These are phyloP conservation scores for Hydrangea macrophylla DNA, from an alignment of 148 eudicot species.

Conservation along the genomic window DNA sequence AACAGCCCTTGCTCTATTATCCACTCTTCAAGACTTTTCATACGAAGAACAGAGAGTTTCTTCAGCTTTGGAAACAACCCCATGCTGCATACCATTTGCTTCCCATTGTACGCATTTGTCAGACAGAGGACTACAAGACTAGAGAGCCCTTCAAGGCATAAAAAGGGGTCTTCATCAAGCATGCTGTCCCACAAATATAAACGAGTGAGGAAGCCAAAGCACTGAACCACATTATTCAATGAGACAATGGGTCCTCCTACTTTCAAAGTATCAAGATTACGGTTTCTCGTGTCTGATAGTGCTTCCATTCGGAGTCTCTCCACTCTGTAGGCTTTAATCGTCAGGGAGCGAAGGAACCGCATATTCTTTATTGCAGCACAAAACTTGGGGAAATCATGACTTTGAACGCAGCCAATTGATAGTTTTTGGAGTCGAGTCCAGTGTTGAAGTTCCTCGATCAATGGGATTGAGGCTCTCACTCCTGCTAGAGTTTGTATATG, in stretches of 20 bases:
- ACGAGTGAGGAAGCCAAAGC: neutral
- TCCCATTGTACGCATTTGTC: neutral
- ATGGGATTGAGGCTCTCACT: neutral
- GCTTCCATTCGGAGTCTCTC: neutral
- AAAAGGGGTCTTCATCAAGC: neutral
- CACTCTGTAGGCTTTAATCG: neutral
- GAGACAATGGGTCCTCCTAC: neutral
- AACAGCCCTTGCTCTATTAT: neutral
- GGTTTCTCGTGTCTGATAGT: neutral
- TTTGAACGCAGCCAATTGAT: neutral
- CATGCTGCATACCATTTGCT: neutral
- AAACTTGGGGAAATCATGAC: neutral
- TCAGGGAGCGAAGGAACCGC: neutral
- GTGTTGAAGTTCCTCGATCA: neutral
- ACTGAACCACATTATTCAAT: neutral
- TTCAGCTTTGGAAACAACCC: neutral
- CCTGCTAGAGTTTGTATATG: neutral
- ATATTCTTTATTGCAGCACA: neutral
- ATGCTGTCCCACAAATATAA: neutral
- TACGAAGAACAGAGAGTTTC: neutral
- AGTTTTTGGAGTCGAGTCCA: neutral
- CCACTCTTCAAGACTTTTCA: neutral
- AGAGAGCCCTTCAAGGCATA: neutral
- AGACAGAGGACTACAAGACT: neutral
- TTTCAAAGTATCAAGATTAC: neutral